Percentiles rank a stretch among this genome's conserved stretches.
phyloP scores from a whole-genome alignment of 2,329 filamentous ascomycete genomes.

The Colletotrichum lentis region DNA sequence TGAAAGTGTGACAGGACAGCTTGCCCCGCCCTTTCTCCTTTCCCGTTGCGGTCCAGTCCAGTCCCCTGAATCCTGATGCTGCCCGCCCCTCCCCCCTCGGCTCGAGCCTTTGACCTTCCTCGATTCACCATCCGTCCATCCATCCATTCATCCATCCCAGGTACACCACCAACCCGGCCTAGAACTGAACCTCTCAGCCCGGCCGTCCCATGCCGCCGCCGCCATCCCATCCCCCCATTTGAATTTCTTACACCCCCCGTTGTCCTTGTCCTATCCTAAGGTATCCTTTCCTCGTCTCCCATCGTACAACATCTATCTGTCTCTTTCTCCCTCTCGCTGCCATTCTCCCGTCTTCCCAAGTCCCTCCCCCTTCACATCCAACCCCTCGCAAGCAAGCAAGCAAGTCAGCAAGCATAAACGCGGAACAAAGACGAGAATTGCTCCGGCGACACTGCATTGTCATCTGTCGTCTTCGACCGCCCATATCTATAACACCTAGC shows the following conservation, averaged over 20 bases:
- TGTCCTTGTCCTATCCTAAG: slow-evolving; percentile 2
- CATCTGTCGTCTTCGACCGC: slow-evolving; percentile 7
- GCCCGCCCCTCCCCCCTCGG: slow-evolving; percentile 8
- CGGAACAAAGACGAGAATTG: slow-evolving; percentile 29
- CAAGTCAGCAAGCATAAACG: not conserved
- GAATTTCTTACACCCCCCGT: not conserved
- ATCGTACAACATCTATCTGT: slow-evolving; percentile 15
- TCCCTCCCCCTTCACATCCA: not conserved
- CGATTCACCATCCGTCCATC: slow-evolving; percentile 19
- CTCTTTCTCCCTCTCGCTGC: slow-evolving; percentile 8
- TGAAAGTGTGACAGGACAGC: slow-evolving; percentile 22
- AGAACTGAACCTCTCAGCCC: not conserved
- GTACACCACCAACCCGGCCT: not conserved
- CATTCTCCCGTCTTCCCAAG: not conserved
- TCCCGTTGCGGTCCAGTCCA: slow-evolving; percentile 11
- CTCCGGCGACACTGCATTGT: slow-evolving; percentile 12
- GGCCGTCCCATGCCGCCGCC: slow-evolving; percentile 15
- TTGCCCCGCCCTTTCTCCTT: slow-evolving; percentile 2
- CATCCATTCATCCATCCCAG: not conserved
- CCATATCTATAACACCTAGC: slow-evolving; percentile 21
- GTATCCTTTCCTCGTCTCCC: not conserved
- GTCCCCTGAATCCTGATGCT: no score
- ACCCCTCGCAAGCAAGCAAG: not conserved
- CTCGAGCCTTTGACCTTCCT: slow-evolving; percentile 31
- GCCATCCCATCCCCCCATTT: slow-evolving; percentile 4